Conservation (phyloP, 257 asterid genomes). For the Galeopsis tetrahit region DNA sequence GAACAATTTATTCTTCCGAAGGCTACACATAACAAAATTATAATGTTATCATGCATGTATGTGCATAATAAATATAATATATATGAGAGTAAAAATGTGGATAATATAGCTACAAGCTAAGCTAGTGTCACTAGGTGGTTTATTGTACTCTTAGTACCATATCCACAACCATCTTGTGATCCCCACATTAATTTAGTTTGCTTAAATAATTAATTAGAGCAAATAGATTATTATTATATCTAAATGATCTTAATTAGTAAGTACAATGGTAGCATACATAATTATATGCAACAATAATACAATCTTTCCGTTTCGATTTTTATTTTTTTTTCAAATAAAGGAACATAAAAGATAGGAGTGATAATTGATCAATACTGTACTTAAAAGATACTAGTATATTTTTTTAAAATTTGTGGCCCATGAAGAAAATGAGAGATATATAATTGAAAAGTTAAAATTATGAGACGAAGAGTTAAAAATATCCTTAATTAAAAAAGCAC, state of each 20-base stretch:
- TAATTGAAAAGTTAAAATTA: too few relatives aligned
- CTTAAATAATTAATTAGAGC: slow-evolving; percentile 7
- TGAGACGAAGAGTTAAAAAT: too few relatives aligned
- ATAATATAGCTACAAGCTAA: neutral
- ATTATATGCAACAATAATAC: too few relatives aligned
- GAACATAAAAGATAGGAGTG: too few relatives aligned
- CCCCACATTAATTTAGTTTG: slow-evolving; percentile 23
- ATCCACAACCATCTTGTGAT: neutral
- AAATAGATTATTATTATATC: neutral
- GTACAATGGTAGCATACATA: too few relatives aligned
- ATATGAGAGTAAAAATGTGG: neutral
- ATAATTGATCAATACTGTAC: too few relatives aligned
- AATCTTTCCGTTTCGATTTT: too few relatives aligned
- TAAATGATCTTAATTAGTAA: neutral
- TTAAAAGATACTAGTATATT: too few relatives aligned
- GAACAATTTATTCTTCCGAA: neutral
- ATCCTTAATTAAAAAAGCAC: too few relatives aligned
- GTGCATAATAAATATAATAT: neutral
- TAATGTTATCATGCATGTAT: slow-evolving; percentile 1
- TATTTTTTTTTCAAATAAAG: too few relatives aligned
- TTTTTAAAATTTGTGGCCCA: too few relatives aligned
- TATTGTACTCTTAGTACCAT: slow-evolving; percentile 21
- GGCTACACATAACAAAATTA: slow-evolving; percentile 1
- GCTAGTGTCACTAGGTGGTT: slow-evolving; percentile 25
- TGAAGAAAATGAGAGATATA: too few relatives aligned